Evolutionary conservation across 148 eudicot species (phyloP).

Genomic region (Vaccinium corymbosum): DNA sequence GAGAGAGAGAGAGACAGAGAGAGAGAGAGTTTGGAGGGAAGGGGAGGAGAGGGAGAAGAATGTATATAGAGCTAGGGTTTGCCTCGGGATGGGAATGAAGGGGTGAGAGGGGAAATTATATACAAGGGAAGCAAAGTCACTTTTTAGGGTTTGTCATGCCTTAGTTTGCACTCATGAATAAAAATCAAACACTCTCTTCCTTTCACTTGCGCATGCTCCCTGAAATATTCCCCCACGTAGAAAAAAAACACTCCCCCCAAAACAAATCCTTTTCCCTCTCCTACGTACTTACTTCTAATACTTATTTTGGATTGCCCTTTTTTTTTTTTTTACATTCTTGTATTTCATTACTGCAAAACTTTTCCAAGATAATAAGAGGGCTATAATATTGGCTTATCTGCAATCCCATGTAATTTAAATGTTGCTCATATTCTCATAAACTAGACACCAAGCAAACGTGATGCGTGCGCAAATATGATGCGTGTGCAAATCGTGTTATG

Average conservation of each 20-base stretch:
- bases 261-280: not conserved
- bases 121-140: not conserved
- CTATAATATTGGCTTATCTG: not conserved
- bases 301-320: not conserved
- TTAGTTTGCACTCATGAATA: constrained; percentile 1
- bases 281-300: not conserved
- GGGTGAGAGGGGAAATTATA: not conserved
- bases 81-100: constrained; percentile 1
- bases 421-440: too few species aligned
- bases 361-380: not conserved
- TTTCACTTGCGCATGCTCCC: constrained; percentile 8
- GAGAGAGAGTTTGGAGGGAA: not conserved
- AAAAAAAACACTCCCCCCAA: not conserved
- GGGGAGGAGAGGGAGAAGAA: not conserved
- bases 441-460: too few species aligned
- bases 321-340: not conserved
- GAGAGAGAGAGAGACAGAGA: not conserved
- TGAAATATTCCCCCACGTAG: not conserved
- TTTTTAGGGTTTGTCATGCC: constrained; percentile 4
- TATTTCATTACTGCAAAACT: not conserved
- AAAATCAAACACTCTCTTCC: not conserved
- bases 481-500: too few species aligned
- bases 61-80: not conserved
- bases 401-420: not conserved
- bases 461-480: too few species aligned